Percentiles rank a stretch among this genome's conserved stretches.
Conservation (phyloP, 2,329 filamentous ascomycete species). For the Stagonosporopsis vannaccii region DNA sequence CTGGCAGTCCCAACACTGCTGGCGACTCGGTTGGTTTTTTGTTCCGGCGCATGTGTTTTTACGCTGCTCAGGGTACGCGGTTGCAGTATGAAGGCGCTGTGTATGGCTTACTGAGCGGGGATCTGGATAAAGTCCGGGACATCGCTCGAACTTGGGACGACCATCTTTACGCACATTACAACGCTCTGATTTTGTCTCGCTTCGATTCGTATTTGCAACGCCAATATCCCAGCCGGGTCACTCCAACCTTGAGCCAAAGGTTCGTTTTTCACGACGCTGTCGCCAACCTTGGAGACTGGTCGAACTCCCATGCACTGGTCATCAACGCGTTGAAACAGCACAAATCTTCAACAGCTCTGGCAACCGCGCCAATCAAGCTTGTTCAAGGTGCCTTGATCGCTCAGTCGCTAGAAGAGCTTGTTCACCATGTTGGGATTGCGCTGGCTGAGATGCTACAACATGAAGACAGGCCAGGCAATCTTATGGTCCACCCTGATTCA, state of each 20-base stretch:
- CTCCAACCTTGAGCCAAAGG: constrained; percentile 63
- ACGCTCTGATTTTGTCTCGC: constrained; percentile 79
- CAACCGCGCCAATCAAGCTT: constrained; percentile 72
- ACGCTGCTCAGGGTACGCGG: constrained; percentile 72
- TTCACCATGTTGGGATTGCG: constrained; percentile 53
- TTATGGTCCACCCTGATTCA: constrained; percentile 44
- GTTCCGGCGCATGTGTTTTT: constrained; percentile 81
- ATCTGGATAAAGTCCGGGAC: constrained; percentile 77
- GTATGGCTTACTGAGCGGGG: constrained; percentile 88
- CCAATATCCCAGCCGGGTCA: constrained; percentile 59
- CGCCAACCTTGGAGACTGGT: constrained; percentile 65
- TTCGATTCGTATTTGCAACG: constrained; percentile 75
- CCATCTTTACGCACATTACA: constrained; percentile 85
- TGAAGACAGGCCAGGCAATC: constrained; percentile 35
- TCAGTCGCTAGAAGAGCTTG: constrained; percentile 58
- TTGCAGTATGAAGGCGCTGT: constrained; percentile 87
- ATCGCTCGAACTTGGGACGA: constrained; percentile 86
- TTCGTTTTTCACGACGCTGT: constrained; percentile 71
- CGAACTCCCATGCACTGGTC: constrained; percentile 62
- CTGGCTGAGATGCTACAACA: constrained; percentile 50
- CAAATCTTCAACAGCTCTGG: constrained; percentile 63
- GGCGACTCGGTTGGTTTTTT: constrained; percentile 57
- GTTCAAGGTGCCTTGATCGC: constrained; percentile 79
- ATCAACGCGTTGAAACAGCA: constrained; percentile 67
- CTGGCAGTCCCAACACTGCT: constrained; percentile 49